Base-by-base conservation (phyloP, 1,284 basidiomycete genomes). In the Microstroma glucosiphilum region DNA sequence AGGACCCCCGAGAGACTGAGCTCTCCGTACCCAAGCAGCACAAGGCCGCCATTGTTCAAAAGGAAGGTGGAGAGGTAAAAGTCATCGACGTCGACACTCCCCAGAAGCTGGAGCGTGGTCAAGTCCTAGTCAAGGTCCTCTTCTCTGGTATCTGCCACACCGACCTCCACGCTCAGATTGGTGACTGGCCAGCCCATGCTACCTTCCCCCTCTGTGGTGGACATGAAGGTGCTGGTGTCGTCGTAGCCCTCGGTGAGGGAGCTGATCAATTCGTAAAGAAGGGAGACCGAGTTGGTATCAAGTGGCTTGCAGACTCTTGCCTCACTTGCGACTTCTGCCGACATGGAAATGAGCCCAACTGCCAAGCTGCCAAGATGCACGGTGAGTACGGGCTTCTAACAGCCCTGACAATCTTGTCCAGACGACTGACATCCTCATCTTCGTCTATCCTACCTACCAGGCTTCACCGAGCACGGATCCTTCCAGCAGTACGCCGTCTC, bases 231-330 rank as follows among this genome's bases (percentile, higher is more conserved):
- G 80, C 79, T 6, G 82, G 82, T 56, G 72, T 84, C 58, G 82
- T 92, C 62, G 88, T 92, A 46, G 89, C 89, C 43, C 88, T 92
- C 71, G 90, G 86, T 54, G 82, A 84, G 23, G 82, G 87, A 74
- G 88, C 88, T 0, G 84, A 85, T 1, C 72, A 77, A 55, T 73
- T 86, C 69, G 76, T 82, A 71, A 81, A 82, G 70, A 65, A 91
- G 37, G 90, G 91, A 58, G 87, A 91, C 67, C 84, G 88, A 13
- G 91, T 93, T 55, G 91, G 91, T 7, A 86, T 94, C 82, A 93
- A 93, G 72, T 71, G 71, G 71, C 60, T 75, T 55, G 68, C 81
- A n/a, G 83, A 87, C 73, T 86, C 84, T 60, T 90, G 83, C 73
- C 81, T 80, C 55, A 82, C 87, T 71, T 92, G 90, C 80, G 87